These are phyloP conservation scores for Raffaelea ambrosiae DNA, from an alignment of 2,329 filamentous ascomycete species.

Conservation along the genomic window DNA sequence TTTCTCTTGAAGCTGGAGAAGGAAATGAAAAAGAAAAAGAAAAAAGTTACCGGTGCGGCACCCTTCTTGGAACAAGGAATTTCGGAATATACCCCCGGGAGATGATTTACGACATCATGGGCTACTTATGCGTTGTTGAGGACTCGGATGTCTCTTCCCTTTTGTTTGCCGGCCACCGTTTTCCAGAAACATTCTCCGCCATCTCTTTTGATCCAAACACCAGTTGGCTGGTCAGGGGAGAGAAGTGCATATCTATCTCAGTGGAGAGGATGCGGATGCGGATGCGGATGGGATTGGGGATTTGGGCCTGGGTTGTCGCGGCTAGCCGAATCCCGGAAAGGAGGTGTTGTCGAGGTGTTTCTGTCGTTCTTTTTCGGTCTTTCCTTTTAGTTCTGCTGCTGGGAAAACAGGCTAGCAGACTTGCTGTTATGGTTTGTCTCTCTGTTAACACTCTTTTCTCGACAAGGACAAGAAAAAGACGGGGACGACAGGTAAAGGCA, in stretches of 20 bases:
- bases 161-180: conserved; percentile 1
- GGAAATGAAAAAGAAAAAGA: too few relatives aligned
- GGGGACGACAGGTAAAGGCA: background rate
- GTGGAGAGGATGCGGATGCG: background rate
- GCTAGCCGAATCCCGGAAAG: background rate
- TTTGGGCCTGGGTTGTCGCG: background rate
- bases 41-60: too few relatives aligned
- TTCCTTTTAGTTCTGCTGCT: background rate
- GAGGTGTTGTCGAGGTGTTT: background rate
- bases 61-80: conserved; percentile 11
- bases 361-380: background rate
- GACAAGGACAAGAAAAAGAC: too few relatives aligned
- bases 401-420: too few relatives aligned
- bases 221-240: background rate
- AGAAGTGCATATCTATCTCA: background rate
- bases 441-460: too few relatives aligned
- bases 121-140: conserved; percentile 9
- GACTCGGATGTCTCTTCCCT: conserved; percentile 4
- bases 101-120: conserved; percentile 14
- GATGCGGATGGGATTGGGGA: background rate
- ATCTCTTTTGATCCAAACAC: background rate
- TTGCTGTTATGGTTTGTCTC: too few relatives aligned
- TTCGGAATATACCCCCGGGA: conserved; percentile 16
- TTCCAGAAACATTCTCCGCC: conserved; percentile 1
- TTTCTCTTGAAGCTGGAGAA: conserved; percentile 4